Conservation (phyloP, 306 rosid genomes). For the Vigna reflexopilosa region DNA sequence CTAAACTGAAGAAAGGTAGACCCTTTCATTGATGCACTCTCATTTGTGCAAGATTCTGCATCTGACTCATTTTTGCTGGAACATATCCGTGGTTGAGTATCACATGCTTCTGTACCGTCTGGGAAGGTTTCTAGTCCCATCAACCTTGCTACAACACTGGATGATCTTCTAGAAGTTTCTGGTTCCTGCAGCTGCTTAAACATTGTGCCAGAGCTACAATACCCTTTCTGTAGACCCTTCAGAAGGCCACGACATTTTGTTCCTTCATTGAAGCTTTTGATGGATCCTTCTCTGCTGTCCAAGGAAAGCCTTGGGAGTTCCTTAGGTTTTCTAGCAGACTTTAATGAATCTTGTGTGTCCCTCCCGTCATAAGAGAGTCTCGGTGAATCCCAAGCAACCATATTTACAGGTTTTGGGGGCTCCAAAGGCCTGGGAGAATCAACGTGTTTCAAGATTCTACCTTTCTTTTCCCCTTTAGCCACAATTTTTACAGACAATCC, state of each 20-base stretch:
- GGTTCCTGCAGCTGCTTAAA: conserved; percentile 64
- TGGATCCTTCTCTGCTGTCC: conserved; percentile 76
- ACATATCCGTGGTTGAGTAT: conserved; percentile 39
- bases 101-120: conserved; percentile 53
- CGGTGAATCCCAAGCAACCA: conserved; percentile 53
- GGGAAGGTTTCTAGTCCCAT: conserved; percentile 87
- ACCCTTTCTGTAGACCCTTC: conserved; percentile 56
- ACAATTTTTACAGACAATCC: conserved; percentile 63
- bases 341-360: conserved; percentile 57
- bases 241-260: conserved; percentile 50
- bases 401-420: conserved; percentile 43
- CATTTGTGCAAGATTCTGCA: conserved; percentile 48
- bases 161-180: conserved; percentile 60
- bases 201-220: conserved; percentile 44
- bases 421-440: conserved; percentile 88
- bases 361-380: conserved; percentile 89
- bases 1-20: conserved; percentile 44
- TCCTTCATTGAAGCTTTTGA: conserved; percentile 52
- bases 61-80: conserved; percentile 47
- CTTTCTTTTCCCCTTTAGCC: conserved; percentile 56
- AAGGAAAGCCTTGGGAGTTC: conserved; percentile 92
- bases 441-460: conserved; percentile 57
- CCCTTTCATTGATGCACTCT: conserved; percentile 52
- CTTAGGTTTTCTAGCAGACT: conserved; percentile 59
- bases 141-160: conserved; percentile 80